These are phyloP conservation scores for Clonostachys rosea DNA, from an alignment of 2,329 filamentous ascomycete species.

Conservation along the genomic window DNA sequence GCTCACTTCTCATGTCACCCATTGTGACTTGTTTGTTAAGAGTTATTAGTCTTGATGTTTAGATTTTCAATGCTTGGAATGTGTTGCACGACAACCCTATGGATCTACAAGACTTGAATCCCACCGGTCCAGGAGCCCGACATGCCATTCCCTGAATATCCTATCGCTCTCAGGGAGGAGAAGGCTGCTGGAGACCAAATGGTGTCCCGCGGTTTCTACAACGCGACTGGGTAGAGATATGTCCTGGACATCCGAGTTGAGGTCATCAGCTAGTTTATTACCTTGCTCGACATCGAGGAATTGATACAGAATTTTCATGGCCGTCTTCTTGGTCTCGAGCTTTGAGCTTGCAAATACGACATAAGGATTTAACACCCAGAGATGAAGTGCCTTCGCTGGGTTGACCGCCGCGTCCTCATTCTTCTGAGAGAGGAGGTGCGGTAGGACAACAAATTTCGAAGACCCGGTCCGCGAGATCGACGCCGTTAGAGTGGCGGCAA, in stretches of 20 bases:
- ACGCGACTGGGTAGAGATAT: conserved; percentile 46
- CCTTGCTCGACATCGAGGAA: conserved; percentile 35
- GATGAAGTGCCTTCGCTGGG: conserved; percentile 27
- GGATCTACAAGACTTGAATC: too few relatives aligned
- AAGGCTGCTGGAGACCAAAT: conserved; percentile 40
- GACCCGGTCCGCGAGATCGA: conserved; percentile 52
- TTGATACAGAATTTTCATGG: conserved; percentile 50
- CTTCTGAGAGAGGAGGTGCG: conserved; percentile 10
- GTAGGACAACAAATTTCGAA: conserved; percentile 49
- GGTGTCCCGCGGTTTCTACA: conserved; percentile 35
- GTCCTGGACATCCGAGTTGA: conserved; percentile 55
- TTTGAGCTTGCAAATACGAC: conserved; percentile 45
- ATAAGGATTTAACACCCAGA: conserved; percentile 54
- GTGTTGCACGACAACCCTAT: too few relatives aligned
- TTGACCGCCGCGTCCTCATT: conserved; percentile 1
- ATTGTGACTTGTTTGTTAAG: too few relatives aligned
- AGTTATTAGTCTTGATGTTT: too few relatives aligned
- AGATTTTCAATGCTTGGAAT: too few relatives aligned
- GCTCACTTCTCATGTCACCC: too few relatives aligned
- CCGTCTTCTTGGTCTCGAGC: conserved; percentile 19
- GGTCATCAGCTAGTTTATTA: conserved; percentile 40
- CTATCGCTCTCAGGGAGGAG: conserved; percentile 52
- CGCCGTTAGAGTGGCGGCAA: conserved; percentile 46
- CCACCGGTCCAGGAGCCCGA: conserved; percentile 53
- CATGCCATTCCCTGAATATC: conserved; percentile 60